phyloP scores from a whole-genome alignment of 441 rosid species.

The Manihot esculenta region DNA sequence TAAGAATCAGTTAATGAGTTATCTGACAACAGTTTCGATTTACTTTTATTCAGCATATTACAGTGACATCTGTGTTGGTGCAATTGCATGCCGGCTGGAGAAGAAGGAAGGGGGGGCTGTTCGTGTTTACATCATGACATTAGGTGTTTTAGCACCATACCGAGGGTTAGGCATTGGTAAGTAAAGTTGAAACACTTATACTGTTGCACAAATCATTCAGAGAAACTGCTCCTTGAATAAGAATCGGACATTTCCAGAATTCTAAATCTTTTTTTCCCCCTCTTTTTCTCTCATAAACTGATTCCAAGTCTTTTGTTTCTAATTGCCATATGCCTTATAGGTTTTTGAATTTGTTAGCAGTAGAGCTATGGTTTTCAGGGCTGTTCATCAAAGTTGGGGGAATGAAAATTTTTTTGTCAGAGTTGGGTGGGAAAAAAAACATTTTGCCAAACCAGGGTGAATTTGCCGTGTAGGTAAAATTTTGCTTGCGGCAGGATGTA shows the following conservation, averaged over 20 bases:
- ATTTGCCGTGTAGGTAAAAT: no score
- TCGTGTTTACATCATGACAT: constrained; percentile 91
- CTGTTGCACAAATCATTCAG: not conserved
- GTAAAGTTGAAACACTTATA: constrained; percentile 25
- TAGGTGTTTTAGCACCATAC: constrained; percentile 97
- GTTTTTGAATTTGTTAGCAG: constrained; percentile 1
- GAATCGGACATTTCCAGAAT: not conserved
- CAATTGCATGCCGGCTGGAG: constrained; percentile 95
- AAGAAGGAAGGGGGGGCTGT: constrained; percentile 83
- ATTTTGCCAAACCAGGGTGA: no score
- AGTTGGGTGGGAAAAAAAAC: no score
- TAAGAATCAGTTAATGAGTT: not conserved
- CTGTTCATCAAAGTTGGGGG: no score
- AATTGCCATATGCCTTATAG: not conserved
- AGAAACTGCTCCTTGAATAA: constrained; percentile 3
- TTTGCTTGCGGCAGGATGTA: no score
- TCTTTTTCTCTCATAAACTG: not conserved
- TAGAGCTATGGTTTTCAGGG: not conserved
- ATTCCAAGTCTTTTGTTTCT: not conserved
- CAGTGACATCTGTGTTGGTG: constrained; percentile 93
- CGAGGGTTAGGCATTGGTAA: constrained; percentile 95
- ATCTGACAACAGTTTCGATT: not conserved
- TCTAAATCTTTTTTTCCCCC: not conserved
- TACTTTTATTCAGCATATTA: constrained; percentile 64
- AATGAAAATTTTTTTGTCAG: no score